Base-by-base conservation (phyloP, 164 flowering plant species). In the Tinospora cordifolia region DNA sequence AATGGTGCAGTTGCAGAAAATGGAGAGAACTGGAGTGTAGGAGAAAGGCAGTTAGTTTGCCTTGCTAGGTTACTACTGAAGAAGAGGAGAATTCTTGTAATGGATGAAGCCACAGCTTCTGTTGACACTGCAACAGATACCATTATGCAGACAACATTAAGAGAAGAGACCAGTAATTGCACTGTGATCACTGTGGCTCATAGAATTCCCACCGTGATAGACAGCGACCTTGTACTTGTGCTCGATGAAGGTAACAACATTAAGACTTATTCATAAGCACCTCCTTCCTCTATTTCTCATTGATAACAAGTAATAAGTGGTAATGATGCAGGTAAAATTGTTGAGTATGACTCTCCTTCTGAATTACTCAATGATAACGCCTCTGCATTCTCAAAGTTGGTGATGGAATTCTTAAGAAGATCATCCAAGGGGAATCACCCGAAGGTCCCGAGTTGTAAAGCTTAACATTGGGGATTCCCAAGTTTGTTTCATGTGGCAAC, bases 21-120 rank as follows among this genome's bases (percentile, higher is more conserved):
- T 79, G 96, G 97, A 68, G 85, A 82, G 78, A 92, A 92, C 71
- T 92, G 92, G 96, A 92, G 97, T 69, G 82, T 90, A 25, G 97
- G 96, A 62, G 93, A 90, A 66, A 78, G 96, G 79, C 97, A 90
- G 72, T 86, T 92, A 38, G 88, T 90, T 57, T 92, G 97, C 75
- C 77, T 90, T 34, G 96, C 90, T 17, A 82, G 96, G 63, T 88
- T 84, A 62, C 78, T 90, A 17, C 78, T 92, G 17, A 87, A 90
- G 76, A 87, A 76, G 79, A 81, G 88, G 51, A 83, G 80, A 75
- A 83, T 92, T 68, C 76, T 92, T 59, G 91, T 92, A 17, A 69
- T 92, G 68, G 97, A 92, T 79, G 97, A 92, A 69, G 97, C 95
- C 8, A 92, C 97, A 10, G 92, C 96, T 66, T 92, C 96, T 0